Conservation (phyloP, 106 monocot genomes). For the Allium cepa region DNA sequence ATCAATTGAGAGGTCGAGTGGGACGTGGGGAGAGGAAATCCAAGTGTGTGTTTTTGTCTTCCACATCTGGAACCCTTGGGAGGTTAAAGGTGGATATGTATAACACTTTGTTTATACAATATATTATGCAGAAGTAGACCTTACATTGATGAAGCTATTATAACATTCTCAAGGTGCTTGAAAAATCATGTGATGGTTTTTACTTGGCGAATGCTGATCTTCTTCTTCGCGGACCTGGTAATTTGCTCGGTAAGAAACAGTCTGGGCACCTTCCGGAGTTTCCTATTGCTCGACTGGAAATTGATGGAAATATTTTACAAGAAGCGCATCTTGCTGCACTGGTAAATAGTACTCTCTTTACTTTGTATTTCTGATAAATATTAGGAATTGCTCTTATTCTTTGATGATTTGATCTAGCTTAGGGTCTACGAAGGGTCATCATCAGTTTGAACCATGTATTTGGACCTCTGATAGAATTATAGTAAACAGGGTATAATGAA, state of each 20-base stretch:
- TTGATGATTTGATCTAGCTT: no score
- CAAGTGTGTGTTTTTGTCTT: constrained; percentile 78
- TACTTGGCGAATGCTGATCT: constrained; percentile 82
- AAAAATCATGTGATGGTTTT: constrained; percentile 90
- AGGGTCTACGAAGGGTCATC: no score
- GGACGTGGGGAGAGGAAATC: constrained; percentile 81
- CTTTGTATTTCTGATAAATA: no score
- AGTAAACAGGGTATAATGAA: background rate
- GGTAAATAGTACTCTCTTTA: constrained; percentile 31
- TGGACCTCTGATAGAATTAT: no score
- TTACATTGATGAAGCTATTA: background rate
- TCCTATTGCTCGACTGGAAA: constrained; percentile 88
- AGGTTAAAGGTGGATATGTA: constrained; percentile 45
- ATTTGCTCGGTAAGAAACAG: constrained; percentile 96
- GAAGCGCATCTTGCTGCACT: constrained; percentile 93
- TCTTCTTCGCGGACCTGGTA: constrained; percentile 82
- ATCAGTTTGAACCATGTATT: no score
- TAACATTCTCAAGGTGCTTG: constrained; percentile 36
- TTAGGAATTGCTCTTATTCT: no score
- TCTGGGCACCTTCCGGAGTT: constrained; percentile 97
- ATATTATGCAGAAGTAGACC: no score
- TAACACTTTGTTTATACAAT: no score
- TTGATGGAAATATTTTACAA: constrained; percentile 88
- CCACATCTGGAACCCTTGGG: constrained; percentile 41
- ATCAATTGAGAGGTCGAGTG: constrained; percentile 94